phyloP scores from a whole-genome alignment of 2,329 filamentous ascomycete genomes.

The Colletotrichum sp. region DNA sequence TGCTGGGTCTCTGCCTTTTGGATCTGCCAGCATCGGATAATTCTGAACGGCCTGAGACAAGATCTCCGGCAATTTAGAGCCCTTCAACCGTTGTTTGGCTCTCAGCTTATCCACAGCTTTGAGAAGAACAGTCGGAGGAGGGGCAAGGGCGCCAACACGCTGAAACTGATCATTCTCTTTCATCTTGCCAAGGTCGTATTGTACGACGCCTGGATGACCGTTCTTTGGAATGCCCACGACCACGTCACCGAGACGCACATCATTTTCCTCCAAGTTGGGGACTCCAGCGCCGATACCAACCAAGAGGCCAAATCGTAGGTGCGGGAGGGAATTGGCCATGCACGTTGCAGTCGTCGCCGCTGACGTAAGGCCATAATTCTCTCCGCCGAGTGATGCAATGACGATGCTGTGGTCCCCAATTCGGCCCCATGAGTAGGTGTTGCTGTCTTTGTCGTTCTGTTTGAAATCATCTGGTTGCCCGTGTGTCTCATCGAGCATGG shows the following conservation, averaged over 20 bases:
- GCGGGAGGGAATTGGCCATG: conserved; percentile 28
- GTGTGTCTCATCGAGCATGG: background rate
- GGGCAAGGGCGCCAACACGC: conserved; percentile 2
- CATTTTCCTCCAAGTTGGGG: background rate
- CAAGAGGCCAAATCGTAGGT: conserved; percentile 6
- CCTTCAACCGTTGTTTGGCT: background rate
- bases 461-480: background rate
- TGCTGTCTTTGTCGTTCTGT: background rate
- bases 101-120: background rate
- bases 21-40: too few species aligned
- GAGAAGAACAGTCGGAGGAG: conserved; percentile 11
- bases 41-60: conserved; percentile 4
- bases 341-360: conserved; percentile 24
- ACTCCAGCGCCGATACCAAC: conserved; percentile 30
- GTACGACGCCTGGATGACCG: conserved; percentile 2
- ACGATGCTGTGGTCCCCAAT: conserved; percentile 23
- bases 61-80: conserved; percentile 1
- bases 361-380: conserved; percentile 1
- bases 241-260: conserved; percentile 23
- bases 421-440: conserved; percentile 13
- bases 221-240: background rate
- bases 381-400: conserved; percentile 18
- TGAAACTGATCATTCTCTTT: background rate
- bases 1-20: background rate
- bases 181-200: conserved; percentile 16